Evolutionary conservation across 768 basidiomycete genomes (phyloP).

Genomic region (Psilocybe sp.): DNA sequence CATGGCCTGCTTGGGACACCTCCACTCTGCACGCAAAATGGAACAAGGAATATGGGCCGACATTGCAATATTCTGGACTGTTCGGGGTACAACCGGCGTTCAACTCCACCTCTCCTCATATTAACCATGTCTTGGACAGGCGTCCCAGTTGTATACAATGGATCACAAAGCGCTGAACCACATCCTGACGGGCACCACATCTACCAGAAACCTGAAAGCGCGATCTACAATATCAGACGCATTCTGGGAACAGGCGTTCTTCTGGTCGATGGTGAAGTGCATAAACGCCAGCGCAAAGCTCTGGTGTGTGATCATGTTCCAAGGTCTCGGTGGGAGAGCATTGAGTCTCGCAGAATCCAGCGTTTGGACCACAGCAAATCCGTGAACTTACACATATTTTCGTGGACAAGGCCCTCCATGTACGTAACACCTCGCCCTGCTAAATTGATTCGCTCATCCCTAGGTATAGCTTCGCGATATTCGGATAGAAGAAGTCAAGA

Average conservation of each 20-base stretch:
- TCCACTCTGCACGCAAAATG: slow-evolving; percentile 37
- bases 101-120: not conserved
- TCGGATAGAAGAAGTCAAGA: slow-evolving; percentile 33
- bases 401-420: slow-evolving; percentile 48
- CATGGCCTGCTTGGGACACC: slow-evolving; percentile 21
- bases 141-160: slow-evolving; percentile 43
- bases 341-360: slow-evolving; percentile 47
- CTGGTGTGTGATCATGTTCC: slow-evolving; percentile 25
- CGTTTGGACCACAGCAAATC: slow-evolving; percentile 58
- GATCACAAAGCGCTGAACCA: slow-evolving; percentile 64
- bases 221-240: slow-evolving; percentile 31
- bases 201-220: slow-evolving; percentile 51
- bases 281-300: slow-evolving; percentile 41
- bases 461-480: slow-evolving; percentile 43
- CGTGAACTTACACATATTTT: slow-evolving; percentile 55
- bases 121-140: not conserved
- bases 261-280: slow-evolving; percentile 40
- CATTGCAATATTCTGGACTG: slow-evolving; percentile 38
- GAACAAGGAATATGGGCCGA: slow-evolving; percentile 41
- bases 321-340: not conserved
- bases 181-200: slow-evolving; percentile 50
- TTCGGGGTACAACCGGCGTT: slow-evolving; percentile 29
- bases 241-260: slow-evolving; percentile 54
- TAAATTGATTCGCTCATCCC: not conserved
- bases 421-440: slow-evolving; percentile 11